Conservation (phyloP, 2,329 filamentous ascomycete species). For the Penicillium expansum region DNA sequence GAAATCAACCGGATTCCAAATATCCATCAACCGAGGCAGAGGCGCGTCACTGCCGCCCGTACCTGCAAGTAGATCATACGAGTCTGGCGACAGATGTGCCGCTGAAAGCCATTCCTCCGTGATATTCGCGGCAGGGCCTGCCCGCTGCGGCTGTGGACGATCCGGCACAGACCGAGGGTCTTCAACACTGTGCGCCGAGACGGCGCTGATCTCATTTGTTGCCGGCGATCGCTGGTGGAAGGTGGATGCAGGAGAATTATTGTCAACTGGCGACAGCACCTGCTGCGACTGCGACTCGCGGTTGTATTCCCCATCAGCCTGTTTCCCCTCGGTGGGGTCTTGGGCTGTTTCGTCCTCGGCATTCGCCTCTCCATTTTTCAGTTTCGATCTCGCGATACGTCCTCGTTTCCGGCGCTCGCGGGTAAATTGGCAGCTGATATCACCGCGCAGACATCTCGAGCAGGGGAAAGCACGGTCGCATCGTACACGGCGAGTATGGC, state of each 20-base stretch:
- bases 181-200: constrained; percentile 31
- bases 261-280: constrained; percentile 18
- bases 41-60: constrained; percentile 27
- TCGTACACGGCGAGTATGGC: constrained; percentile 88
- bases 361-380: background rate
- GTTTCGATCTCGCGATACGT: constrained; percentile 71
- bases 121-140: constrained; percentile 21
- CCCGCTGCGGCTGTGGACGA: constrained; percentile 18
- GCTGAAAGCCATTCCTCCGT: constrained; percentile 37
- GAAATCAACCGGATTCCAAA: constrained; percentile 33
- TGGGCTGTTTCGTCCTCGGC: background rate
- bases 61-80: constrained; percentile 32
- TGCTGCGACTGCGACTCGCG: constrained; percentile 4
- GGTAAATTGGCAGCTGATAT: constrained; percentile 71
- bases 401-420: constrained; percentile 91
- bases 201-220: constrained; percentile 27
- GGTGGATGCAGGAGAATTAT: constrained; percentile 25
- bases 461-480: constrained; percentile 91
- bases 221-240: constrained; percentile 29
- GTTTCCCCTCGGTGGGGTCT: constrained; percentile 5
- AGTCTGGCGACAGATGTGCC: constrained; percentile 33
- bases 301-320: constrained; percentile 12
- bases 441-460: constrained; percentile 81
- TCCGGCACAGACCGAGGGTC: constrained; percentile 27
- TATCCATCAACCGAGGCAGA: constrained; percentile 30